Evolutionary conservation across 2,329 filamentous ascomycete species (phyloP).

Genomic region (Waltergamsia citrina): DNA sequence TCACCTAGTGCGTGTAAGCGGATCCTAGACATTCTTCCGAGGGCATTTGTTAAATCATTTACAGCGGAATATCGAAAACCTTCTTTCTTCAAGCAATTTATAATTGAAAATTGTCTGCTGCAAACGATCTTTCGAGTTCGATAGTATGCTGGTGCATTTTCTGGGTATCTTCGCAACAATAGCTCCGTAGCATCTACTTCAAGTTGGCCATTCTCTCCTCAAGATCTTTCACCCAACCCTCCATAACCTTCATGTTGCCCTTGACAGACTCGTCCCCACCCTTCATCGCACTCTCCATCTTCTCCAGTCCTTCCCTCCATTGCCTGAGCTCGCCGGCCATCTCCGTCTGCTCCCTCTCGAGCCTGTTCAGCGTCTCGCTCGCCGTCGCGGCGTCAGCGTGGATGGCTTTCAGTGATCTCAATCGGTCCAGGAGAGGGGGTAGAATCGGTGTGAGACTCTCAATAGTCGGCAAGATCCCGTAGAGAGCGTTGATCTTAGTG

Average conservation of each 20-base stretch:
- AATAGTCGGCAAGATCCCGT: slow-evolving; percentile 80
- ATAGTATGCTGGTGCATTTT: no score
- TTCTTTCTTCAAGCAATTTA: no score
- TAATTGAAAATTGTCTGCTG: no score
- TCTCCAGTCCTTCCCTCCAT: slow-evolving; percentile 75
- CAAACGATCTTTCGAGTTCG: no score
- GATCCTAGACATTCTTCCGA: no score
- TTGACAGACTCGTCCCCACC: slow-evolving; percentile 62
- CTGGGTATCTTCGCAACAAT: slow-evolving; percentile 19
- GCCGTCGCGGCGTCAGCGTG: slow-evolving; percentile 83
- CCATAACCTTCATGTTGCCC: slow-evolving; percentile 75
- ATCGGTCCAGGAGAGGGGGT: slow-evolving; percentile 73
- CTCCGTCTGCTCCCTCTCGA: slow-evolving; percentile 73
- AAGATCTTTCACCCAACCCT: slow-evolving; percentile 80
- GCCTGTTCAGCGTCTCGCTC: slow-evolving; percentile 62
- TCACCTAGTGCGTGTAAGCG: no score
- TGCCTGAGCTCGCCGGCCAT: slow-evolving; percentile 76
- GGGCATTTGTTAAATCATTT: no score
- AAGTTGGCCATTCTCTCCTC: slow-evolving; percentile 65
- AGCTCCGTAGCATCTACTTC: slow-evolving; percentile 16
- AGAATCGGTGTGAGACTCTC: slow-evolving; percentile 78
- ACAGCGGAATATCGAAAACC: no score
- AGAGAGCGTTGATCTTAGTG: slow-evolving; percentile 84
- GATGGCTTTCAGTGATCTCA: slow-evolving; percentile 74
- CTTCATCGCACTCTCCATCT: slow-evolving; percentile 66